These are phyloP conservation scores for Phoenix dactylifera DNA, from an alignment of 176 grass and related monocot genomes.

Conservation along the genomic window DNA sequence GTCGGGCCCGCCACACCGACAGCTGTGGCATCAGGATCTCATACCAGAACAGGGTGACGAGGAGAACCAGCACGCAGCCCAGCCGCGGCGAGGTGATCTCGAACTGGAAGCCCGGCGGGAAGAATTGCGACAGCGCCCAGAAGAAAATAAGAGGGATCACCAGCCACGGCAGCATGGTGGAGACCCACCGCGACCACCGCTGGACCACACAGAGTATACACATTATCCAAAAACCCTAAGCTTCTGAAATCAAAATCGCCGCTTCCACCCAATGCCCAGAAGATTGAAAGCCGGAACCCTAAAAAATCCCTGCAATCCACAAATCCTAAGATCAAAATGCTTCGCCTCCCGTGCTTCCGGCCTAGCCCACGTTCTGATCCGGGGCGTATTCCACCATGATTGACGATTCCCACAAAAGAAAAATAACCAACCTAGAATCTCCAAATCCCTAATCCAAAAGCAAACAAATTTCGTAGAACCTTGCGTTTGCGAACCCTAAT, in stretches of 20 bases:
- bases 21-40: conserved; percentile 81
- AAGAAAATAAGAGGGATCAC: conserved; percentile 76
- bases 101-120: conserved; percentile 67
- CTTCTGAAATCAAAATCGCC: not conserved
- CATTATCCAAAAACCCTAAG: conserved; percentile 49
- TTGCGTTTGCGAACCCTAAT: not conserved
- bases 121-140: conserved; percentile 77
- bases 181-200: conserved; percentile 89
- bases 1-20: conserved; percentile 61
- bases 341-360: not conserved
- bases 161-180: conserved; percentile 84
- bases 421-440: not conserved
- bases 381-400: too few species aligned
- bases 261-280: not conserved
- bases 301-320: not conserved
- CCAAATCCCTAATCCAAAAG: conserved; percentile 9
- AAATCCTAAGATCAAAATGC: not conserved
- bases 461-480: conserved; percentile 1
- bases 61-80: conserved; percentile 77
- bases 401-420: not conserved
- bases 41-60: conserved; percentile 97
- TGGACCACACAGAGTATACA: conserved; percentile 93
- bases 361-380: not conserved
- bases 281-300: conserved; percentile 36
- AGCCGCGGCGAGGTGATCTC: conserved; percentile 90